Conservation (phyloP, 352 stramenopile species). For the Phytophthora multivora region DNA sequence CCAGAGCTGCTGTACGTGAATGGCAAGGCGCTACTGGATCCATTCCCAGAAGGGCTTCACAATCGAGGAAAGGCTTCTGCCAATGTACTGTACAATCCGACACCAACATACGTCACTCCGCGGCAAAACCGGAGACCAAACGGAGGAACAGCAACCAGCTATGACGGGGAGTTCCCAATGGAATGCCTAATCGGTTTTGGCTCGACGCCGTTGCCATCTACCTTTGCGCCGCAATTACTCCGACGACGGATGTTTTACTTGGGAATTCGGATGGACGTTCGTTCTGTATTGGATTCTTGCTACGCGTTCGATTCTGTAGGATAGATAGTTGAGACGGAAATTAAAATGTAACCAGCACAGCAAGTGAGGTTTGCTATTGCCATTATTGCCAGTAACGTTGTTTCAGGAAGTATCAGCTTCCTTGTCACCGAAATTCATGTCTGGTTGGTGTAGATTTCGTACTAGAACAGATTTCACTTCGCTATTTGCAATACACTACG, state of each 20-base stretch:
- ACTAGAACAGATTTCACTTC: no score
- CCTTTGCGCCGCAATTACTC: conserved; percentile 39
- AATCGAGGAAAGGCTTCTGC: conserved; percentile 26
- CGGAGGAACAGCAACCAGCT: conserved; percentile 19
- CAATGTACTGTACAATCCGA: conserved; percentile 47
- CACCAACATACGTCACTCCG: conserved; percentile 47
- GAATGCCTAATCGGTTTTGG: conserved; percentile 55
- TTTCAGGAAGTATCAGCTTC: no score
- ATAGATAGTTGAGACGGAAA: conserved; percentile 6
- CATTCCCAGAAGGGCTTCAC: conserved; percentile 35
- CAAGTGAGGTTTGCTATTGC: no score
- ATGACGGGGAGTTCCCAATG: conserved; percentile 29
- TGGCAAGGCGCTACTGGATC: conserved; percentile 52
- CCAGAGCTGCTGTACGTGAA: conserved; percentile 60
- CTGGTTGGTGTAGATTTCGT: no score
- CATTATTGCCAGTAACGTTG: no score
- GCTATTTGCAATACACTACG: no score
- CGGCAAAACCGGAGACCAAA: conserved; percentile 33
- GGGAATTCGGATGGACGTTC: conserved; percentile 34
- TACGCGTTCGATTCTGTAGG: conserved; percentile 7
- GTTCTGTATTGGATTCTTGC: conserved; percentile 40
- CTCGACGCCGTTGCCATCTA: conserved; percentile 32
- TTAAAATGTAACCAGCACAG: no score
- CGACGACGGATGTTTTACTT: conserved; percentile 47
- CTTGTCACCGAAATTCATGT: no score